These are phyloP conservation scores for Flueggea neowawraea DNA, from an alignment of 441 rosid species.

Conservation along the genomic window DNA sequence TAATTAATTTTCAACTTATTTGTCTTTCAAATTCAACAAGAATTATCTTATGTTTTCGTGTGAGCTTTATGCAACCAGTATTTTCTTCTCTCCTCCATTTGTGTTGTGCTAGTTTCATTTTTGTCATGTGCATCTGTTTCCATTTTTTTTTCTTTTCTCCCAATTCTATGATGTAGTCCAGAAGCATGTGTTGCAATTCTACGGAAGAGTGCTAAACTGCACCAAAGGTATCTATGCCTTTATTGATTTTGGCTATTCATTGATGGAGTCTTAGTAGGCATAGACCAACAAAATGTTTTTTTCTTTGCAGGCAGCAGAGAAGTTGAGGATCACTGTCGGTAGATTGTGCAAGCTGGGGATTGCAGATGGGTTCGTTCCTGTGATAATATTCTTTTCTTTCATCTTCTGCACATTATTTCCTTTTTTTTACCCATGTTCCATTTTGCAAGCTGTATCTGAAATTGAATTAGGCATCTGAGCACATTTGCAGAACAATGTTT, in stretches of 20 bases:
- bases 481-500: too few relatives aligned
- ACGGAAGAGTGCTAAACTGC: constrained; percentile 83
- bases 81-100: too few relatives aligned
- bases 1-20: too few relatives aligned
- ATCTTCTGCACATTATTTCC: not conserved
- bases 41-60: too few relatives aligned
- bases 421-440: not conserved
- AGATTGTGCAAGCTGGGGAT: constrained; percentile 63
- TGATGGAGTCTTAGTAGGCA: not conserved
- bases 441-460: too few relatives aligned
- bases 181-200: constrained; percentile 96
- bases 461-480: too few relatives aligned
- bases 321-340: constrained; percentile 69
- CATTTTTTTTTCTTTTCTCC: not conserved
- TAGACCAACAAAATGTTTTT: constrained; percentile 3
- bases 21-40: too few relatives aligned
- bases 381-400: constrained; percentile 32
- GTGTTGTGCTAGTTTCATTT: too few relatives aligned
- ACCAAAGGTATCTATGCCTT: constrained; percentile 57
- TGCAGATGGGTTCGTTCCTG: constrained; percentile 88
- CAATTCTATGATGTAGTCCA: constrained; percentile 44
- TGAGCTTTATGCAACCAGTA: too few relatives aligned
- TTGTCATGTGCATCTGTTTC: not conserved
- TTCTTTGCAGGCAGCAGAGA: constrained; percentile 74
- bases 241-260: not conserved